phyloP scores from a whole-genome alignment of 2,329 filamentous ascomycete species.

The Zymoseptoria tritici region DNA sequence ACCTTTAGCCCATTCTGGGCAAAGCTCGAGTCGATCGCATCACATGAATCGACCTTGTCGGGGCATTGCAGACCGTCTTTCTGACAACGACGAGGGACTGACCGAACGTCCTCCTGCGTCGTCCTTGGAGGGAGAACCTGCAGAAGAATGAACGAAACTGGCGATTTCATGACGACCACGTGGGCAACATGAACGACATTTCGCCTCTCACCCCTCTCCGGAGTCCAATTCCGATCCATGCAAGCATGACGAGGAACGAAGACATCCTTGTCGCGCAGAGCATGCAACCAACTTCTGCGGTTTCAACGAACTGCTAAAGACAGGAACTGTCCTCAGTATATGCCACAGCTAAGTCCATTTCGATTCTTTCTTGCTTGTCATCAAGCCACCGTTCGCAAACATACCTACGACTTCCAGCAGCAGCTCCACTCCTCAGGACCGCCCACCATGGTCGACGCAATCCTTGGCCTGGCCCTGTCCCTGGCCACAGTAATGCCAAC shows the following conservation, averaged over 20 bases:
- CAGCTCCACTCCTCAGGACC: not conserved
- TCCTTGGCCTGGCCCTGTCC: conserved; percentile 29
- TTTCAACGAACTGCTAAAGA: not conserved
- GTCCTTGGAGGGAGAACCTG: not conserved
- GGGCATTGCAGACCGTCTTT: not conserved
- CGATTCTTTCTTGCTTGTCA: not conserved
- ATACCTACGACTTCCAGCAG: not conserved
- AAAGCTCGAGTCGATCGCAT: not conserved
- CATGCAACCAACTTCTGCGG: not conserved
- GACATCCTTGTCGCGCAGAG: not conserved
- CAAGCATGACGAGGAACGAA: not conserved
- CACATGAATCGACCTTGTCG: not conserved
- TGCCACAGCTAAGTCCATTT: not conserved
- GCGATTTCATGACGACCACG: not conserved
- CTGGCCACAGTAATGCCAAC: conserved; percentile 31
- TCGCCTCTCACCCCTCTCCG: not conserved
- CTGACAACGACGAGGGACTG: not conserved
- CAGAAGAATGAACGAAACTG: not conserved
- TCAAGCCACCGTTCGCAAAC: not conserved
- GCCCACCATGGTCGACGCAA: conserved; percentile 23
- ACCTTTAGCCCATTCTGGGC: not conserved
- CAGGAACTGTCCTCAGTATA: not conserved
- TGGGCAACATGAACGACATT: not conserved
- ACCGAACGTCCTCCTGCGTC: too few species aligned
- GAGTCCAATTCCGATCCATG: not conserved